Base-by-base conservation (phyloP, 2,329 filamentous ascomycete genomes). In the Magnaporthiopsis incrustans region DNA sequence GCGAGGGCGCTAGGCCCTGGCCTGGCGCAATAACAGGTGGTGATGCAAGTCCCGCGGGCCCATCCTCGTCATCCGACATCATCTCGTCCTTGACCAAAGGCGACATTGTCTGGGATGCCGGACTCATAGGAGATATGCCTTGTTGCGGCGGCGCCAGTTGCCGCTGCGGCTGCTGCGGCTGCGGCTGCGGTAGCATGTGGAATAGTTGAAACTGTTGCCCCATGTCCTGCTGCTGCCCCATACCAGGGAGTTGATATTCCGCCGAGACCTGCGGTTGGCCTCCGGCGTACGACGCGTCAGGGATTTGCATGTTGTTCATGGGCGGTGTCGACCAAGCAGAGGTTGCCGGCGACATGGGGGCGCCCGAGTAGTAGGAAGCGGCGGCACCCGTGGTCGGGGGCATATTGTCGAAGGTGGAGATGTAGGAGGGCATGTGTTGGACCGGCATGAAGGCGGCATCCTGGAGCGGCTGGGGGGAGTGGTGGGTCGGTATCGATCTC, bases 351-450 rank as follows among this genome's bases (percentile, higher is more conserved):
- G 70, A 71, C 18, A 71, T 44, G 7, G 70, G 70, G 8, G 67
- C 68, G 14, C 68, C 68, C 5, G 69, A 68, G 63, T 71, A 70
- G 63, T 70, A 70, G n/a, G 68, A 67, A 33, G 68, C 70, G n/a
- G 69, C 67, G 4, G 66, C 67, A 26, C 70, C 70, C 12, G 68
- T 68, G n/a, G 61, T 25, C 32, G 65, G 64, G 11, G 64, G 65
- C 22, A 67, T 63, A 38, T 70, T 64, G 27, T 69, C 63, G 18
- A 64, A 61, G 26, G 67, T 63, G 35, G 65, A 66, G 32, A 67
- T 69, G 11, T 64, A 63, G 6, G 22, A 27, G 5, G 35, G 35
- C n/a, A 66, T 65, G 53, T 65, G 65, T 62, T 68, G 65, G 63
- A 62, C 26, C 11, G 59, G 57, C 33, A 53, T 22, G 12, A 35